These are phyloP conservation scores for Picochlorum sp. DNA, from an alignment of 139 green algal species.

Conservation along the genomic window DNA sequence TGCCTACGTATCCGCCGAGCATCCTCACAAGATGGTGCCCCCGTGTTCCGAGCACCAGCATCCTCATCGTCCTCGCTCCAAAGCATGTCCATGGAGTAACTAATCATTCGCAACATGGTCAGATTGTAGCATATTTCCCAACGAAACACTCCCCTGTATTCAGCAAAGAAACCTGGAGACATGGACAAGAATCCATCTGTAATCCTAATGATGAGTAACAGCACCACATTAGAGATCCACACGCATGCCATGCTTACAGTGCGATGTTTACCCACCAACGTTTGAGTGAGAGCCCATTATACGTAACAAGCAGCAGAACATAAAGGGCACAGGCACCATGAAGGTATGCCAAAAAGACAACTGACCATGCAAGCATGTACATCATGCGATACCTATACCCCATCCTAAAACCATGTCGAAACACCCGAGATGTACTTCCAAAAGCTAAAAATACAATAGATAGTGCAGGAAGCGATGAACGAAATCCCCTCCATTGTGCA, in stretches of 20 bases:
- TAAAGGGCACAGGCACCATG: slow-evolving; percentile 39
- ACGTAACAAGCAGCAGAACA: slow-evolving; percentile 18
- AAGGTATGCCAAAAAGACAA: slow-evolving; percentile 18
- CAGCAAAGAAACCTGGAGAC: not conserved
- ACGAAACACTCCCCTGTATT: slow-evolving; percentile 43
- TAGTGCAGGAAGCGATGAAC: slow-evolving; percentile 31
- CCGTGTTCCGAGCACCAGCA: not conserved
- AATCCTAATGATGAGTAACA: slow-evolving; percentile 40
- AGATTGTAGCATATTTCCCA: slow-evolving; percentile 93
- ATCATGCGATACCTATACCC: slow-evolving; percentile 4
- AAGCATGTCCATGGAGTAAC: slow-evolving; percentile 67
- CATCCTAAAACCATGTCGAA: not conserved
- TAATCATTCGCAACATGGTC: slow-evolving; percentile 71
- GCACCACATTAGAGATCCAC: slow-evolving; percentile 17
- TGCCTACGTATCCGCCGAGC: slow-evolving; percentile 1
- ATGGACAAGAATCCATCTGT: slow-evolving; percentile 31
- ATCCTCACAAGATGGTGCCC: not conserved
- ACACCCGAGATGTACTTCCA: slow-evolving; percentile 22
- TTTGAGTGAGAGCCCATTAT: slow-evolving; percentile 27
- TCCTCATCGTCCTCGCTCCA: slow-evolving; percentile 36
- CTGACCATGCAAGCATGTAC: slow-evolving; percentile 20
- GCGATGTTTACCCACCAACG: slow-evolving; percentile 5
- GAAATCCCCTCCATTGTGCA: slow-evolving; percentile 68
- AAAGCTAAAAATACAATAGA: slow-evolving; percentile 28
- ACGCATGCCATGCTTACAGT: not conserved